These are phyloP conservation scores for Calonectria pseudoturangicola DNA, from an alignment of 2,329 filamentous ascomycete genomes.

Conservation along the genomic window DNA sequence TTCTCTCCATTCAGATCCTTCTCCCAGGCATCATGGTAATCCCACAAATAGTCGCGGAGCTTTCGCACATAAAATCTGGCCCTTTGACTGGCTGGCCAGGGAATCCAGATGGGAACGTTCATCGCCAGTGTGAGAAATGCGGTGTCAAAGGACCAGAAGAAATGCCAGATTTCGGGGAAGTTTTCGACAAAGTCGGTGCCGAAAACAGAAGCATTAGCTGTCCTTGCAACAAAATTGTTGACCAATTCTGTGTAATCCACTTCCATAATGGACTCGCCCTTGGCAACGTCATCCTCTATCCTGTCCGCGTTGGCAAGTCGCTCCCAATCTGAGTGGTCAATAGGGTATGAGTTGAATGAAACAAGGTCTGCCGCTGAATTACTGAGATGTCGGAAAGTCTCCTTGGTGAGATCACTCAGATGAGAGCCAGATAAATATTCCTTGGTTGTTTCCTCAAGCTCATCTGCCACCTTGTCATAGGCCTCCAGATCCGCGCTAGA, in stretches of 20 bases:
- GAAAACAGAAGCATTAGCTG: slow-evolving; percentile 60
- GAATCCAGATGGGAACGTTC: slow-evolving; percentile 58
- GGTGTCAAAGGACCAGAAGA: slow-evolving; percentile 62
- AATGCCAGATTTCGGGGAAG: slow-evolving; percentile 61
- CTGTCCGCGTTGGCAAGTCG: slow-evolving; percentile 57
- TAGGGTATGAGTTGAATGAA: slow-evolving; percentile 61
- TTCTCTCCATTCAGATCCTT: slow-evolving; percentile 58
- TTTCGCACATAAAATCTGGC: slow-evolving; percentile 56
- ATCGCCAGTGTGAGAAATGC: slow-evolving; percentile 58
- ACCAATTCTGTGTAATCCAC: slow-evolving; percentile 59
- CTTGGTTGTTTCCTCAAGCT: slow-evolving; percentile 55
- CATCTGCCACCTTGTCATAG: slow-evolving; percentile 54
- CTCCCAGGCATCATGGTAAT: slow-evolving; percentile 61
- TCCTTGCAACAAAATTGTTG: slow-evolving; percentile 60
- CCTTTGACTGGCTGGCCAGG: slow-evolving; percentile 57
- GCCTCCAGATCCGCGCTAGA: slow-evolving; percentile 56
- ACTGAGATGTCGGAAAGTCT: slow-evolving; percentile 50
- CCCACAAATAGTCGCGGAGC: slow-evolving; percentile 55
- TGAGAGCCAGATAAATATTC: slow-evolving; percentile 53
- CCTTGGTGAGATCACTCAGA: slow-evolving; percentile 49
- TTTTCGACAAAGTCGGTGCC: slow-evolving; percentile 65
- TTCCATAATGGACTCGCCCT: slow-evolving; percentile 56
- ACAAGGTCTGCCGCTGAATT: slow-evolving; percentile 59
- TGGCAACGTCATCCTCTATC: slow-evolving; percentile 52
- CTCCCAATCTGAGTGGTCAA: slow-evolving; percentile 64